These are phyloP conservation scores for Lolium perenne DNA, from an alignment of 176 grass and related monocot genomes.

Conservation along the genomic window DNA sequence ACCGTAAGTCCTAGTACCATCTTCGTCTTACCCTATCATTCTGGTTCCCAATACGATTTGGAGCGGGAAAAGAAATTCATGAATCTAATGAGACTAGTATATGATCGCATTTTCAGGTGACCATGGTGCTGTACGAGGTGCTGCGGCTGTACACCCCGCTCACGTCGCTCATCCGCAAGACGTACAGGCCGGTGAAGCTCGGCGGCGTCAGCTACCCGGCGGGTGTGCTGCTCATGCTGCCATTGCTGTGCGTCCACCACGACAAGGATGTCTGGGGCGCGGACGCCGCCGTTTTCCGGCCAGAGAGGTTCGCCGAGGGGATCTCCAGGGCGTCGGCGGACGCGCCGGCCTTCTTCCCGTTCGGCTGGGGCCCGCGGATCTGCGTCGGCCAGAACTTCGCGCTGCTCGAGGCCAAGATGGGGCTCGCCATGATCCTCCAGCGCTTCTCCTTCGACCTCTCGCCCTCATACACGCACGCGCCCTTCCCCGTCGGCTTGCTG, in stretches of 20 bases:
- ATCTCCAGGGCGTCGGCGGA: slow-evolving; percentile 65
- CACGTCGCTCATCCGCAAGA: slow-evolving; percentile 7
- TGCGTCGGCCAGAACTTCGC: slow-evolving; percentile 85
- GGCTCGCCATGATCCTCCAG: slow-evolving; percentile 70
- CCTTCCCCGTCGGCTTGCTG: slow-evolving; percentile 43
- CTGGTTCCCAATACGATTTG: neutral
- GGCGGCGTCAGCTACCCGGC: slow-evolving; percentile 58
- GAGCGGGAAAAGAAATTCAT: neutral
- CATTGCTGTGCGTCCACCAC: slow-evolving; percentile 58
- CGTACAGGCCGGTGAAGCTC: slow-evolving; percentile 56
- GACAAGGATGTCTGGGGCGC: slow-evolving; percentile 67
- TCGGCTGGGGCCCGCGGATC: slow-evolving; percentile 69
- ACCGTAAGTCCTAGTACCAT: slow-evolving; percentile 51
- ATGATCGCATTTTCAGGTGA: slow-evolving; percentile 48
- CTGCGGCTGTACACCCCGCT: slow-evolving; percentile 70
- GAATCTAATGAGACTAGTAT: neutral
- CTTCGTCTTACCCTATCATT: neutral
- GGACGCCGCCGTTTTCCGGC: slow-evolving; percentile 70
- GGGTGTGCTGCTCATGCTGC: slow-evolving; percentile 56
- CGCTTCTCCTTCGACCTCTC: slow-evolving; percentile 77
- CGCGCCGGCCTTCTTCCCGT: slow-evolving; percentile 60
- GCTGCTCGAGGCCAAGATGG: slow-evolving; percentile 81
- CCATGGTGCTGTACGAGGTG: slow-evolving; percentile 85
- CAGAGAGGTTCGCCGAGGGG: slow-evolving; percentile 72
- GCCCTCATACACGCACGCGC: slow-evolving; percentile 66